Percentiles rank a stretch among this genome's conserved stretches.
Evolutionary conservation across 177 flowering plant species (phyloP).

Genomic region (Vitis hybrid): DNA sequence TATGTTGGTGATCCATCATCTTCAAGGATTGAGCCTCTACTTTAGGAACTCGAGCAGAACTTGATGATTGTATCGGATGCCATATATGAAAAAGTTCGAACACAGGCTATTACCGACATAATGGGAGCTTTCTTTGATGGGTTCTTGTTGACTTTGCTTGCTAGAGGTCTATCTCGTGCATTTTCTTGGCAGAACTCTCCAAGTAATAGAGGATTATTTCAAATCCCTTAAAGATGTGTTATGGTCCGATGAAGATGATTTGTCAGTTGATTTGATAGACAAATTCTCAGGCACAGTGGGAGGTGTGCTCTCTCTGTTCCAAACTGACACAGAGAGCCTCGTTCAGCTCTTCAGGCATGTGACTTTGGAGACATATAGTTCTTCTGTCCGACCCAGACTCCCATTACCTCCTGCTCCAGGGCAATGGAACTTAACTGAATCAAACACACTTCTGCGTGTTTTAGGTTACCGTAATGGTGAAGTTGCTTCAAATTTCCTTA

Average conservation of each 20-base stretch:
- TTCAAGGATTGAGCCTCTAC: slow-evolving; percentile 72
- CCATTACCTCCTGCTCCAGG: slow-evolving; percentile 92
- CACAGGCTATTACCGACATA: slow-evolving; percentile 65
- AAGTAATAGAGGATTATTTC: slow-evolving; percentile 86
- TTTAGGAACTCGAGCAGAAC: slow-evolving; percentile 64
- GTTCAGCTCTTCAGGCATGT: slow-evolving; percentile 68
- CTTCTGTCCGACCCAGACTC: slow-evolving; percentile 73
- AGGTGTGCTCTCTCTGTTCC: slow-evolving; percentile 75
- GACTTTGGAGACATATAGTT: slow-evolving; percentile 65
- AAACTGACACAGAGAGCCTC: slow-evolving; percentile 73
- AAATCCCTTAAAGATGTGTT: slow-evolving; percentile 70
- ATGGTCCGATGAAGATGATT: slow-evolving; percentile 91
- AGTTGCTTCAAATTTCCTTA: slow-evolving; percentile 79
- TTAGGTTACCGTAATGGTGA: slow-evolving; percentile 91
- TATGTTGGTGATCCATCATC: slow-evolving; percentile 83
- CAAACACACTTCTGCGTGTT: slow-evolving; percentile 86
- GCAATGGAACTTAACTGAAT: slow-evolving; percentile 82
- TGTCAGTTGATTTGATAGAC: slow-evolving; percentile 75
- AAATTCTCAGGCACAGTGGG: slow-evolving; percentile 59
- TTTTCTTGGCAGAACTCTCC: slow-evolving; percentile 66
- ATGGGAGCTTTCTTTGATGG: slow-evolving; percentile 96
- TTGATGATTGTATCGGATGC: slow-evolving; percentile 59
- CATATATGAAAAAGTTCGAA: slow-evolving; percentile 53
- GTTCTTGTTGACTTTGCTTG: slow-evolving; percentile 83
- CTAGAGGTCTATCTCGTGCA: slow-evolving; percentile 92